A percentile compares a stretch with the other conserved stretches of the same genome.
Conservation (phyloP, 169 alveolate species). For the Cryptosporidium bovis region DNA sequence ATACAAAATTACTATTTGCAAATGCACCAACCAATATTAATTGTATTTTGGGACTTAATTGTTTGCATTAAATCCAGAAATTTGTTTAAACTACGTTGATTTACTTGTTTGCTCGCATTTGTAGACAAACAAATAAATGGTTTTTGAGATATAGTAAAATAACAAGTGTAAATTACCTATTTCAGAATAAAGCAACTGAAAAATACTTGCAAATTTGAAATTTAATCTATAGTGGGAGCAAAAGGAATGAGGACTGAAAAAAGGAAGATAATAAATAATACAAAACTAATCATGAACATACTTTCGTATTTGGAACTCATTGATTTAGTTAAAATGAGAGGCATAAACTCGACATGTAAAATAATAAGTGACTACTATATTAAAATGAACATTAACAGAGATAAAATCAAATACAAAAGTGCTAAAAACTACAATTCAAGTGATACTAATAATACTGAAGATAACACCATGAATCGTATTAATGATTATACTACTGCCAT, state of each 20-base stretch:
- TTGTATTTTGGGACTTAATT: too few relatives aligned
- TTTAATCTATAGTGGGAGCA: background rate
- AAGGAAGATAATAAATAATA: slow-evolving; percentile 29
- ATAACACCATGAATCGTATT: background rate
- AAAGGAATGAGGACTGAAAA: background rate
- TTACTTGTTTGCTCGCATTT: too few relatives aligned
- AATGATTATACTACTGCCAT: background rate
- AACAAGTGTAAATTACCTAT: too few relatives aligned
- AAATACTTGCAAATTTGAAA: background rate
- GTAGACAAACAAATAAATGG: too few relatives aligned
- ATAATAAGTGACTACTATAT: slow-evolving; percentile 43
- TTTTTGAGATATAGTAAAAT: background rate
- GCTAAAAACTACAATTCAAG: background rate
- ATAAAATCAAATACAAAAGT: slow-evolving; percentile 17
- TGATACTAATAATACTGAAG: background rate
- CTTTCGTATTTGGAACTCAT: slow-evolving; percentile 38
- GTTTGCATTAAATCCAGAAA: too few relatives aligned
- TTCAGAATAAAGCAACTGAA: background rate
- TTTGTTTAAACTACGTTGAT: too few relatives aligned
- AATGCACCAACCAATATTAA: too few relatives aligned
- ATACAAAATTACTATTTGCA: too few relatives aligned
- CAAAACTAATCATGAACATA: slow-evolving; percentile 46
- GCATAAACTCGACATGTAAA: slow-evolving; percentile 24
- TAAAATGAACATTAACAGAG: slow-evolving; percentile 37
- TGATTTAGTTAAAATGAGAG: slow-evolving; percentile 39